A percentile compares a stretch with the other conserved stretches of the same genome.
phyloP scores from a whole-genome alignment of 768 basidiomycete species.

The Rhizopogon vinicolor region DNA sequence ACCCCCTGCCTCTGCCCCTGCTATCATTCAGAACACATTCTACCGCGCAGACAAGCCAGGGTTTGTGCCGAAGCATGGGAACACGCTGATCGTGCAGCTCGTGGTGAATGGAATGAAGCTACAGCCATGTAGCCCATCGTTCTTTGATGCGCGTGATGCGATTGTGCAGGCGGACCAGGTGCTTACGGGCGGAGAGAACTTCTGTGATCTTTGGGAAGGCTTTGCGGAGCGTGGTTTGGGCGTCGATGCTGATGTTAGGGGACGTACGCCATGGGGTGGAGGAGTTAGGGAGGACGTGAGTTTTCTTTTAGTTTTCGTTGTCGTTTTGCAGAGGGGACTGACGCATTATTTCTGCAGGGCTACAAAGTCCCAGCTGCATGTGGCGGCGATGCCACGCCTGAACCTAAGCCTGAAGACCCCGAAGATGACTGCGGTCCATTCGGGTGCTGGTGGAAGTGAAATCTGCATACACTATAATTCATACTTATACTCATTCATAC shows the following conservation, averaged over 20 bases:
- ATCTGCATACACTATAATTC: too few species aligned
- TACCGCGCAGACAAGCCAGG: slow-evolving; percentile 54
- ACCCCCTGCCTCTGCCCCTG: slow-evolving; percentile 55
- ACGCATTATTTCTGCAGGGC: slow-evolving; percentile 27
- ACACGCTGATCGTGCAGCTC: slow-evolving; percentile 80
- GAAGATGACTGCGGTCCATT: slow-evolving; percentile 22
- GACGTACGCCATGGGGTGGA: slow-evolving; percentile 90
- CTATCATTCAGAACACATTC: slow-evolving; percentile 61
- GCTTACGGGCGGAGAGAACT: slow-evolving; percentile 91
- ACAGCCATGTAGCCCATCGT: slow-evolving; percentile 85
- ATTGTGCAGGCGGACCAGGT: slow-evolving; percentile 89
- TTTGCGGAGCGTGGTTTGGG: slow-evolving; percentile 85
- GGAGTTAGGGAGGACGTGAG: slow-evolving; percentile 69
- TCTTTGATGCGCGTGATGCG: slow-evolving; percentile 87
- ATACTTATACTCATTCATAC: slow-evolving; percentile 9
- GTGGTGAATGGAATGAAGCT: slow-evolving; percentile 93
- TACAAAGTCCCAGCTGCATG: slow-evolving; percentile 37
- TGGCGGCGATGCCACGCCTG: slow-evolving; percentile 18
- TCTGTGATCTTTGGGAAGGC: slow-evolving; percentile 80
- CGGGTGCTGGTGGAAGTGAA: slow-evolving; percentile 17
- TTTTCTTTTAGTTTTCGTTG: background rate
- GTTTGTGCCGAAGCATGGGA: slow-evolving; percentile 86
- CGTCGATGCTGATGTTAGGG: slow-evolving; percentile 64
- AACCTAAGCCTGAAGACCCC: slow-evolving; percentile 27
- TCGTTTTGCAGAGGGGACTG: background rate